phyloP scores from a whole-genome alignment of 2,329 filamentous ascomycete species.

The Drechslerella coelobrocha region DNA sequence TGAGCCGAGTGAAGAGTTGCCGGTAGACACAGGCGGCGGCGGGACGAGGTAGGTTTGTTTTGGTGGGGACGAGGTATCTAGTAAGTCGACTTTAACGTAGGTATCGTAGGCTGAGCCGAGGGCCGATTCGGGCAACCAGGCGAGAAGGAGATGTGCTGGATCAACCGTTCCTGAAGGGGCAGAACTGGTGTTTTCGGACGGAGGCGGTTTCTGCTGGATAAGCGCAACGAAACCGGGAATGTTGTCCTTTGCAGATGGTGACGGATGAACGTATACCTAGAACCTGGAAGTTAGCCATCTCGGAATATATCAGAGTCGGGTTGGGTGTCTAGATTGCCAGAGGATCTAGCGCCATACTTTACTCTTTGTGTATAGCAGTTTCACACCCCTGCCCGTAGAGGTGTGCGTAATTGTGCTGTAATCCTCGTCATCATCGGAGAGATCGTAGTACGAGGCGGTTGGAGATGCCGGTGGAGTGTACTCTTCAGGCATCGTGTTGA shows the following conservation, averaged over 20 bases:
- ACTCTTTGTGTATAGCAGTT: conserved; percentile 94
- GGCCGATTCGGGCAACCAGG: conserved; percentile 89
- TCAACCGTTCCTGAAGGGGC: conserved; percentile 55
- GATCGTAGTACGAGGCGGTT: conserved; percentile 86
- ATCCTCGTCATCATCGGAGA: conserved; percentile 79
- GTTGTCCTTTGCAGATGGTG: conserved; percentile 91
- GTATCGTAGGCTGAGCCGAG: conserved; percentile 84
- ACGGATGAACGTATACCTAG: conserved; percentile 94
- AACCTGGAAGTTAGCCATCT: conserved; percentile 4
- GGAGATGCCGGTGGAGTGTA: conserved; percentile 68
- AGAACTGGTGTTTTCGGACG: conserved; percentile 61
- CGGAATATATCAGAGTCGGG: too few relatives aligned
- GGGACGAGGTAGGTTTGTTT: conserved; percentile 89
- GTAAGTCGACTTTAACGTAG: conserved; percentile 94
- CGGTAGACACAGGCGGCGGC: conserved; percentile 82
- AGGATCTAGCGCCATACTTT: conserved; percentile 68
- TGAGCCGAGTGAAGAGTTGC: conserved; percentile 70
- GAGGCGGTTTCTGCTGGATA: conserved; percentile 79
- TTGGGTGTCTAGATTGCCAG: not conserved
- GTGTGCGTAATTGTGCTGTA: conserved; percentile 92
- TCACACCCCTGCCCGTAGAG: conserved; percentile 80
- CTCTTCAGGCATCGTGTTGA: conserved; percentile 43
- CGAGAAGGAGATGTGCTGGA: conserved; percentile 72
- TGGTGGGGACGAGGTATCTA: conserved; percentile 73
- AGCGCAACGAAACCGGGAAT: conserved; percentile 92